Conservation (phyloP, 169 alveolate genomes). For the Cryptosporidium parvum region DNA sequence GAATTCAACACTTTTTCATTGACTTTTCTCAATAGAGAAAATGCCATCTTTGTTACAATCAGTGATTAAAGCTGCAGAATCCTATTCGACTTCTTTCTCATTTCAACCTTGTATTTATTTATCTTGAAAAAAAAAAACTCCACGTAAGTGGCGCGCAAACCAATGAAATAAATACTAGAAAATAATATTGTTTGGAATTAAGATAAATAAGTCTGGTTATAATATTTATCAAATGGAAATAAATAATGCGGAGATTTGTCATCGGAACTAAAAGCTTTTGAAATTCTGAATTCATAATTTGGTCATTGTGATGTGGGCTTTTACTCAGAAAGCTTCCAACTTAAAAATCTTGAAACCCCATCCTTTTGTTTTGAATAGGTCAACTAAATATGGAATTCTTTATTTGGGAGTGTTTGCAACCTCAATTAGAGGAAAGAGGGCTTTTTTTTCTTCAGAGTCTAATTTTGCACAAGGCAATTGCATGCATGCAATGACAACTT, state of each 20-base stretch:
- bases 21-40: conserved; percentile 63
- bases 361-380: background rate
- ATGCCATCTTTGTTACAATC: conserved; percentile 44
- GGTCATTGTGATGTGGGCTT: background rate
- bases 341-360: background rate
- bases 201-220: background rate
- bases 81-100: background rate
- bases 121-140: background rate
- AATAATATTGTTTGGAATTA: background rate
- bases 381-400: background rate
- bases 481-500: background rate
- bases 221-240: background rate
- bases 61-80: background rate
- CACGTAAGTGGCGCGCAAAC: background rate
- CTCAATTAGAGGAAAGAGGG: background rate
- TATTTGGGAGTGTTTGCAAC: background rate
- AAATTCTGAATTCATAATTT: background rate
- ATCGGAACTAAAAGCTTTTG: too few relatives aligned
- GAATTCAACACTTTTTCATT: conserved; percentile 64
- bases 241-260: background rate
- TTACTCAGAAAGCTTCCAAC: background rate
- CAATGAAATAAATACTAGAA: background rate
- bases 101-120: background rate
- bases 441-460: background rate
- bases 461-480: background rate